Base-by-base conservation (phyloP, 768 basidiomycete genomes). In the Leccinum barrowsii region DNA sequence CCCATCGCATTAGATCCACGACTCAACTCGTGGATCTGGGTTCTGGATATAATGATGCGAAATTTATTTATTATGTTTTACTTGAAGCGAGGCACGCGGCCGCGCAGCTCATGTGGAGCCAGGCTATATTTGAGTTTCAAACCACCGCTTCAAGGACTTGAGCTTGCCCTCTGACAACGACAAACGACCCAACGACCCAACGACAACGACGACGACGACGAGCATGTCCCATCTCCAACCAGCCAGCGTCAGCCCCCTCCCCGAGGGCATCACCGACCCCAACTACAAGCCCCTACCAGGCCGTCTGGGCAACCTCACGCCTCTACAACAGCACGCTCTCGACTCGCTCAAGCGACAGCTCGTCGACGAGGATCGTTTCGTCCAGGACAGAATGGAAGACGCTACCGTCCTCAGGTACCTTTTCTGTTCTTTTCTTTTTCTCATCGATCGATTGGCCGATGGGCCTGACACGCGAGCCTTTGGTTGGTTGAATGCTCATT, bases 231-330 rank as follows among this genome's bases (percentile, higher is more conserved):
- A 49, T 26, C 47, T 63, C 10, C 52, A 73, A 57, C 72, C 76
- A 19, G 83, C 82, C 52, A 82, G 76, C 70, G 84, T 79, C 53
- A 83, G 82, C 46, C 74, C 80, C 2, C 74, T 85, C 67, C 84
- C 85, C 17, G 74, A 74, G 35, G 84, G 84, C 57, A 75, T 85
- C 59, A 85, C 85, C 3, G 81, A 87, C 72, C 80, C 84, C 17
- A 80, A 80, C 70, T 88, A 85, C 72, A 82, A 76, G 64, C 87
- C 88, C 12, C 76, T 77, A 1, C 85, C 90, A 19, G 92, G 92
- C 15, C 80, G 86, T 30, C 74, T 92, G 40, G 92, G 92, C n/a
- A 92, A 94, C 71, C 80, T 94, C 65, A 82, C 82, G 1, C 69
- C 78, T 0, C 59, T 70, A 7, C 89, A 93, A 67, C 80, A 82